Conservation (phyloP, 108 stramenopile species). For the Nitzschia sp. region DNA sequence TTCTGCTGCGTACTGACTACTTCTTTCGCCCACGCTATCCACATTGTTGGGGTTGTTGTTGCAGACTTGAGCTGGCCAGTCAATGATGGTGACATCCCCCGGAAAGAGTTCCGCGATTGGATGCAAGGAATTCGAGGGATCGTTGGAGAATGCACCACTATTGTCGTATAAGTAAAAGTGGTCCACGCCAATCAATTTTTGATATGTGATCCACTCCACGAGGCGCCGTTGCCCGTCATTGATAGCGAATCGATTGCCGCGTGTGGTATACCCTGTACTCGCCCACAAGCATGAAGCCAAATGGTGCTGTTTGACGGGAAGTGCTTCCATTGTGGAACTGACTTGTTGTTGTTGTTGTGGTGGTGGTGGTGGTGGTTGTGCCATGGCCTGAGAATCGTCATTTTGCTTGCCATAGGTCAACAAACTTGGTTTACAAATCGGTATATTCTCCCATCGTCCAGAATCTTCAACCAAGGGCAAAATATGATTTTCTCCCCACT, state of each 20-base stretch:
- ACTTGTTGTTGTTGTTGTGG: no score
- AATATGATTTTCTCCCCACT: slow-evolving; percentile 75
- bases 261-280: slow-evolving; percentile 70
- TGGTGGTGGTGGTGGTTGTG: background rate
- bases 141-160: slow-evolving; percentile 53
- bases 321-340: background rate
- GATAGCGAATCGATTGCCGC: slow-evolving; percentile 69
- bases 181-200: slow-evolving; percentile 76
- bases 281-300: slow-evolving; percentile 87
- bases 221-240: slow-evolving; percentile 78
- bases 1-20: slow-evolving; percentile 89
- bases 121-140: slow-evolving; percentile 52
- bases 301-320: slow-evolving; percentile 49
- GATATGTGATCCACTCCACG: slow-evolving; percentile 79
- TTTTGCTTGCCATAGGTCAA: slow-evolving; percentile 38
- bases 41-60: slow-evolving; percentile 57
- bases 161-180: slow-evolving; percentile 90
- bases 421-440: slow-evolving; percentile 64
- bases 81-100: slow-evolving; percentile 65
- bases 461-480: slow-evolving; percentile 73
- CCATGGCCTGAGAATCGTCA: slow-evolving; percentile 19
- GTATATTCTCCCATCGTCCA: slow-evolving; percentile 89
- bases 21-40: slow-evolving; percentile 74
- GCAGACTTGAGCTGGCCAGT: slow-evolving; percentile 69
- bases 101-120: slow-evolving; percentile 72